phyloP scores from a whole-genome alignment of 805 yeast genomes.

The Clavispora asparagi region DNA sequence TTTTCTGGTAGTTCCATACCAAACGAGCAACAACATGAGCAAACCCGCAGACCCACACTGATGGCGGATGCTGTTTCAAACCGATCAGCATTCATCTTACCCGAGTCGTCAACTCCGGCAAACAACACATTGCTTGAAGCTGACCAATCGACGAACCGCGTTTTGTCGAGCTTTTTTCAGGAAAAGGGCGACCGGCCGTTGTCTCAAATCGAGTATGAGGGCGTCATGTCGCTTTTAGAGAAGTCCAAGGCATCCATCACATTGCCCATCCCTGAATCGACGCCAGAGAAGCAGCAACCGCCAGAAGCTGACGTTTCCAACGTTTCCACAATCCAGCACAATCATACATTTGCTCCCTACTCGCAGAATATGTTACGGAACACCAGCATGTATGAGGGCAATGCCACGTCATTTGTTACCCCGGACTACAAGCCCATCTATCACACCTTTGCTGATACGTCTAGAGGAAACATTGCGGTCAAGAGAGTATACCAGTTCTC shows the following conservation, averaged over 20 bases:
- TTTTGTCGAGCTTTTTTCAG: slow-evolving; percentile 64
- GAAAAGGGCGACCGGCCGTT: slow-evolving; percentile 72
- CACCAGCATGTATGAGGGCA: slow-evolving; percentile 13
- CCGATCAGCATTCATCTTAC: slow-evolving; percentile 3
- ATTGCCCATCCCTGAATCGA: slow-evolving; percentile 10
- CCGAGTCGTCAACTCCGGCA: slow-evolving; percentile 1
- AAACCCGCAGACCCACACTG: neutral
- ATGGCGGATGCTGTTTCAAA: neutral
- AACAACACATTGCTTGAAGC: neutral
- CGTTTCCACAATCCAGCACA: neutral
- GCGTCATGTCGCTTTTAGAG: slow-evolving; percentile 59
- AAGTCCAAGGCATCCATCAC: slow-evolving; percentile 14
- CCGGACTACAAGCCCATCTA: slow-evolving; percentile 37
- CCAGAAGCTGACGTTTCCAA: neutral
- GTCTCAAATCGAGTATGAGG: slow-evolving; percentile 71
- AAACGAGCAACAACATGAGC: neutral
- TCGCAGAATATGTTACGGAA: slow-evolving; percentile 26
- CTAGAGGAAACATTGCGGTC: slow-evolving; percentile 26
- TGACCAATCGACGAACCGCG: slow-evolving; percentile 35
- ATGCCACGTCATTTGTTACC: slow-evolving; percentile 19
- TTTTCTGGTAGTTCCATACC: slow-evolving; percentile 13
- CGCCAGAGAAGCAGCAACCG: neutral
- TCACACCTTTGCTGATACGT: slow-evolving; percentile 25
- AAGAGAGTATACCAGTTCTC: slow-evolving; percentile 42
- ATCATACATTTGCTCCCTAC: slow-evolving; percentile 19